These are phyloP conservation scores for Malassezia obtusa DNA, from an alignment of 1,284 basidiomycete species.

Conservation along the genomic window DNA sequence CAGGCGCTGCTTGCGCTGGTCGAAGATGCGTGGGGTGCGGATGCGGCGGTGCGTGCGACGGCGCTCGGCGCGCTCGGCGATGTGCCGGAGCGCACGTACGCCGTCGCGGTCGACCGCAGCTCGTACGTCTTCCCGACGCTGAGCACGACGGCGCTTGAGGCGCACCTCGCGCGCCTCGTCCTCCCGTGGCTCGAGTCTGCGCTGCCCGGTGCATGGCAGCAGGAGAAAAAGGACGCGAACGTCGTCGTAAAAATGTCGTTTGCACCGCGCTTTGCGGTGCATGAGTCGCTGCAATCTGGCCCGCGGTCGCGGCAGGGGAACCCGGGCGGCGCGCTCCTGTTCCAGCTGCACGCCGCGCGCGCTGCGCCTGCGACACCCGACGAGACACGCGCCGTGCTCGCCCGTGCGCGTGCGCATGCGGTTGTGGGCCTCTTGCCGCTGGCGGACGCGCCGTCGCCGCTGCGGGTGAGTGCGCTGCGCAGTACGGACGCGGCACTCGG, in stretches of 20 bases:
- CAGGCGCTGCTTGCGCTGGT: slow-evolving; percentile 20
- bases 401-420: slow-evolving; percentile 5
- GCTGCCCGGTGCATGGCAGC: background rate
- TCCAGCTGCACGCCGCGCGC: slow-evolving; percentile 1
- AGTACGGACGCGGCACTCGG: background rate
- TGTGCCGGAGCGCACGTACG: slow-evolving; percentile 15
- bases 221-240: background rate
- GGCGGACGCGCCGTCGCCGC: background rate
- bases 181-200: background rate
- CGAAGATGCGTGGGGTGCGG: slow-evolving; percentile 20
- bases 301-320: slow-evolving; percentile 15
- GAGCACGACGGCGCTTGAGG: slow-evolving; percentile 27
- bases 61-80: slow-evolving; percentile 10
- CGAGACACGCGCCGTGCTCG: slow-evolving; percentile 1
- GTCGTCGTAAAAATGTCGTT: slow-evolving; percentile 8
- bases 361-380: background rate
- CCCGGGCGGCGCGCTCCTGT: slow-evolving; percentile 3
- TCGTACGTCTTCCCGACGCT: slow-evolving; percentile 40
- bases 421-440: slow-evolving; percentile 7
- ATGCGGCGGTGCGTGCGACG: slow-evolving; percentile 9
- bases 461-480: background rate
- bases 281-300: slow-evolving; percentile 9
- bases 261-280: slow-evolving; percentile 13
- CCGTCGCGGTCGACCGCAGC: slow-evolving; percentile 28
- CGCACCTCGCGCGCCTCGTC: slow-evolving; percentile 17